Evolutionary conservation across 2,329 filamentous ascomycete genomes (phyloP).

Genomic region (Fusarium guadeloupense): DNA sequence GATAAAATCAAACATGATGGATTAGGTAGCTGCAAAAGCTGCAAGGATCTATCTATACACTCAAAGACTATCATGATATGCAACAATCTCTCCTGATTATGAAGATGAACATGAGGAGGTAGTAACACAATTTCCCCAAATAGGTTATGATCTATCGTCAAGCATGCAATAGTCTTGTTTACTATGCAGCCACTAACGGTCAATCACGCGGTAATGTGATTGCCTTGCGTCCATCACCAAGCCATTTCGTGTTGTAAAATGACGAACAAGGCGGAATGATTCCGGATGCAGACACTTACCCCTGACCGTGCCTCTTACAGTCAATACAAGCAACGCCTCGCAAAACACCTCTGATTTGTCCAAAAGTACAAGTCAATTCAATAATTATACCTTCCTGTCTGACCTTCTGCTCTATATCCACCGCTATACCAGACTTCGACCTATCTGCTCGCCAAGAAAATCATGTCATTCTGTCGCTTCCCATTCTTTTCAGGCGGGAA

Average conservation of each 20-base stretch:
- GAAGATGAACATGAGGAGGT: neutral
- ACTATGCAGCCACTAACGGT: slow-evolving; percentile 13
- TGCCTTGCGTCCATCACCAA: slow-evolving; percentile 13
- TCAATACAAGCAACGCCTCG: slow-evolving; percentile 18
- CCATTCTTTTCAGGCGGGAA: slow-evolving; percentile 13
- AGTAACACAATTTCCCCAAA: neutral
- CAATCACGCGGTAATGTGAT: slow-evolving; percentile 18
- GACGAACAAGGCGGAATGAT: neutral
- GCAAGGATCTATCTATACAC: neutral
- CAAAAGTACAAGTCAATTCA: slow-evolving; percentile 8
- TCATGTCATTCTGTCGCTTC: slow-evolving; percentile 13
- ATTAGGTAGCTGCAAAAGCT: neutral
- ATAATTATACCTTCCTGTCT: slow-evolving; percentile 17
- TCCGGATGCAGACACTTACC: slow-evolving; percentile 2
- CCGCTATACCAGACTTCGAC: neutral
- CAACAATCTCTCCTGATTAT: neutral
- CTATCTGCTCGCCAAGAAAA: slow-evolving; percentile 9
- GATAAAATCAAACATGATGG: slow-evolving; percentile 4
- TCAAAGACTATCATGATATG: neutral
- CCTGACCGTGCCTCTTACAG: slow-evolving; percentile 10
- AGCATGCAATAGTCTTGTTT: slow-evolving; percentile 3
- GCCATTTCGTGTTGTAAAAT: slow-evolving; percentile 8
- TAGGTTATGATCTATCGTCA: neutral
- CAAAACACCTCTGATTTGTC: too few relatives aligned
- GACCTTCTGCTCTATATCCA: slow-evolving; percentile 23